Evolutionary conservation across 83 land plant genomes (phyloP).

Genomic region (Thuja plicata): DNA sequence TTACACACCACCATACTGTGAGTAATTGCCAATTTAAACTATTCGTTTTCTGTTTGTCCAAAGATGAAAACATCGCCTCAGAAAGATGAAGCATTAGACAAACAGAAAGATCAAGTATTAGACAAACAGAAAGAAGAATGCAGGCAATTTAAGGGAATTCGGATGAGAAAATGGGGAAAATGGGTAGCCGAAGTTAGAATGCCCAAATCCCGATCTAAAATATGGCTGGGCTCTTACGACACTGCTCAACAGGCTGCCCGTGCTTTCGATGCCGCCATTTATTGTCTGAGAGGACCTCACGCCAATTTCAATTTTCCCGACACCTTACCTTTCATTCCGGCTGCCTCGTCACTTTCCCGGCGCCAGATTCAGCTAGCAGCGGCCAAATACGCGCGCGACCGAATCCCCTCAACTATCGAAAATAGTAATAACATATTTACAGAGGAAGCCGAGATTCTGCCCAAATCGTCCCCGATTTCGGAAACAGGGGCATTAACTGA

Average conservation of each 20-base stretch:
- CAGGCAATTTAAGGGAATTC: conserved; percentile 1
- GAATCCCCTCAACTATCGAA: background rate
- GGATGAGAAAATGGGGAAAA: background rate
- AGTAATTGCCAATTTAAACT: too few species aligned
- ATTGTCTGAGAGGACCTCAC: too few species aligned
- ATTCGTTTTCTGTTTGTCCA: too few species aligned
- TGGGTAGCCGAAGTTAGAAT: background rate
- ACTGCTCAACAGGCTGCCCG: too few species aligned
- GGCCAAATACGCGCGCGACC: background rate
- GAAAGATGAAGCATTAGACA: too few species aligned
- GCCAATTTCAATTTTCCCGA: background rate
- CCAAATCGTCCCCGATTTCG: background rate
- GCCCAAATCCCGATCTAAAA: background rate
- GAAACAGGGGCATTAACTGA: background rate
- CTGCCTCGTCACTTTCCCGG: background rate
- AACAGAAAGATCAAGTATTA: too few species aligned
- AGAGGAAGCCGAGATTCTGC: background rate
- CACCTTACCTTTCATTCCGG: background rate
- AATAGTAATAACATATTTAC: background rate
- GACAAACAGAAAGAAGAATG: too few species aligned
- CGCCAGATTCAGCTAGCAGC: background rate
- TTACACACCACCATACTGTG: too few species aligned
- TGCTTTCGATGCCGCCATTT: too few species aligned
- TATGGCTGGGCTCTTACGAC: background rate
- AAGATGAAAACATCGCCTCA: too few species aligned